Base-by-base conservation (phyloP, 2,329 filamentous ascomycete genomes). In the Tetracladium maxilliforme region DNA sequence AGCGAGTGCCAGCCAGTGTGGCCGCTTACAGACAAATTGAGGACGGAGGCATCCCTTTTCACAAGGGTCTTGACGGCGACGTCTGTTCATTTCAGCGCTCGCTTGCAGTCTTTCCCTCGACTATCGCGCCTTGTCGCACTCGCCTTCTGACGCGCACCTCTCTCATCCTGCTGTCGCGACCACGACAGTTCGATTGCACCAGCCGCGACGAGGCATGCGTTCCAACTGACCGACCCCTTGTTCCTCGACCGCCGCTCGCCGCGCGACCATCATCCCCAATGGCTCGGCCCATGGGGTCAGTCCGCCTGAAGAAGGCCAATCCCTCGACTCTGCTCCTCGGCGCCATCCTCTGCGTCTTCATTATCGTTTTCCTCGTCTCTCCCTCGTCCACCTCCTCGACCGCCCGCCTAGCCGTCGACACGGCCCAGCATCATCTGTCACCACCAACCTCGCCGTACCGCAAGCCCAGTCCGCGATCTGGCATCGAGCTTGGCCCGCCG, bases 281-380 rank as follows among this genome's bases (percentile, higher is more conserved):
- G 6, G n/a, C 19, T 16, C n/a, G n/a, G n/a, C 37, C 64, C 48
- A 58, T 73, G 59, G 65, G 68, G 43, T 58, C 67, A 38, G 63
- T 69, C 39, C 79, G 81, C 54, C 67, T 87, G 46, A 81, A 81
- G 56, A 78, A 79, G 56, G 70, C 76, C 47, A 90, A 72, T 52
- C 76, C 81, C 34, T 63, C 79, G 44, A 87, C 78, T 27, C 57
- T 87, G 35, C 49, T 76, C 38, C 61, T 92, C 37, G 80, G 80
- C 41, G 63, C 58, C 37, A 54, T 81, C 30, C 64, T 90, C 30
- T 73, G 73, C 48, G 64, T 90, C 44, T 69, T 78, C 54, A 70
- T 79, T 53, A 49, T 82, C 49, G 53, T 67, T 57, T 72, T 76
- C 44, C 48, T 76, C 36, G 44, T 72, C 37, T 59, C 58, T 7